Percentiles rank a stretch among this genome's conserved stretches.
Evolutionary conservation across 2,329 filamentous ascomycete genomes (phyloP).

Genomic region (Penicillium sp.): DNA sequence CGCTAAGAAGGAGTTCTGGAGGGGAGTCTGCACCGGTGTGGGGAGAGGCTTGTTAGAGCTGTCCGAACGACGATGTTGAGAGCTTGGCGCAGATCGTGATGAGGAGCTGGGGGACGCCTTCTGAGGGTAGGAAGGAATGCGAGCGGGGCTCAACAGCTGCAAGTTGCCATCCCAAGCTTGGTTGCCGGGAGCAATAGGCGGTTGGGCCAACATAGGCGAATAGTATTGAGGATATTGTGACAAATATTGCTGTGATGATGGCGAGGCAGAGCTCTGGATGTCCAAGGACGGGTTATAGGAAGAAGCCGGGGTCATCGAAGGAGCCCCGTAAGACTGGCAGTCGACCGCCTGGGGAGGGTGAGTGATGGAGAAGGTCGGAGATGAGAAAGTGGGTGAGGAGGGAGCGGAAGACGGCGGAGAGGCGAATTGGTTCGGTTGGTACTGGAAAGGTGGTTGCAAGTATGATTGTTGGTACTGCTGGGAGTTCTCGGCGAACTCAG

Average conservation of each 20-base stretch:
- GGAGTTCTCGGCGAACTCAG: conserved; percentile 31
- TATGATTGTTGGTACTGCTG: conserved; percentile 29
- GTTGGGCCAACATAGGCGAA: conserved; percentile 43
- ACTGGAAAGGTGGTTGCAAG: conserved; percentile 37
- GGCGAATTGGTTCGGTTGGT: conserved; percentile 30
- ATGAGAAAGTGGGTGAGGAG: conserved; percentile 34
- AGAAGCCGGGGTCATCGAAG: conserved; percentile 42
- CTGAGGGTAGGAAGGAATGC: conserved; percentile 34
- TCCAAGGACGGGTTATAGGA: conserved; percentile 42
- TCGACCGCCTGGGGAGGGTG: conserved; percentile 30
- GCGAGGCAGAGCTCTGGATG: conserved; percentile 33
- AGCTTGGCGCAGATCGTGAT: conserved; percentile 36
- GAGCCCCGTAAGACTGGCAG: conserved; percentile 34
- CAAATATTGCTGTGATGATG: conserved; percentile 31
- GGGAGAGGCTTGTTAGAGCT: conserved; percentile 54
- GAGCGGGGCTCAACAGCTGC: conserved; percentile 38
- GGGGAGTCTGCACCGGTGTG: conserved; percentile 57
- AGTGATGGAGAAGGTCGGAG: conserved; percentile 30
- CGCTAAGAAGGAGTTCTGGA: conserved; percentile 52
- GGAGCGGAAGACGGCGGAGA: conserved; percentile 40
- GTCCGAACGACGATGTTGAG: conserved; percentile 36
- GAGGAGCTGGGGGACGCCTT: conserved; percentile 47
- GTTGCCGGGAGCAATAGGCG: conserved; percentile 33
- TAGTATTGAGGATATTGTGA: conserved; percentile 34
- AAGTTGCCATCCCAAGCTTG: conserved; percentile 38